These are phyloP conservation scores for Candida cerambycidarum DNA, from an alignment of 805 yeast species.

Conservation along the genomic window DNA sequence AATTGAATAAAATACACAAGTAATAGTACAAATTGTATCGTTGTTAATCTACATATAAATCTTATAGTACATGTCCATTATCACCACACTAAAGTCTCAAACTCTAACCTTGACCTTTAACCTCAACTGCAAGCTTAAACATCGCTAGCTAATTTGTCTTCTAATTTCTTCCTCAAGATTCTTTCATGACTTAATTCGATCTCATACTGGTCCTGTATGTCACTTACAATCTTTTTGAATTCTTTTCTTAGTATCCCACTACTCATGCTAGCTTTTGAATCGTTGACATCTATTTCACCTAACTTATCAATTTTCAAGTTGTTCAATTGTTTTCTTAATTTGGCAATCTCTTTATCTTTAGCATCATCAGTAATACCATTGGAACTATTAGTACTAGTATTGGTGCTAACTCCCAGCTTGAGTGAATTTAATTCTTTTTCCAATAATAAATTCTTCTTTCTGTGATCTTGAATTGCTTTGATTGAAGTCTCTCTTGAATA, in stretches of 20 bases:
- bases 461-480: constrained; percentile 52
- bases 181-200: constrained; percentile 57
- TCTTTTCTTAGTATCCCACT: constrained; percentile 64
- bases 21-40: neutral
- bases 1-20: neutral
- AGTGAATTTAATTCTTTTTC: constrained; percentile 45
- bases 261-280: constrained; percentile 28
- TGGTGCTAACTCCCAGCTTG: constrained; percentile 4
- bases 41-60: neutral
- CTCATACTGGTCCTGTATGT: constrained; percentile 62
- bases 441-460: constrained; percentile 48
- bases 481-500: constrained; percentile 59
- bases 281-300: constrained; percentile 24
- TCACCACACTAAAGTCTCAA: too few species aligned
- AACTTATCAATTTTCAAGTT: constrained; percentile 45
- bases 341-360: constrained; percentile 40
- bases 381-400: constrained; percentile 1
- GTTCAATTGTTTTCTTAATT: constrained; percentile 46
- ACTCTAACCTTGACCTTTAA: too few species aligned
- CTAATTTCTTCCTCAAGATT: constrained; percentile 46
- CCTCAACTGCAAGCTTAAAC: neutral
- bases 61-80: neutral
- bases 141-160: constrained; percentile 19
- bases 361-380: constrained; percentile 1
- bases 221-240: constrained; percentile 62